Base-by-base conservation (phyloP, 768 basidiomycete species). In the Hypholoma sublateritium region DNA sequence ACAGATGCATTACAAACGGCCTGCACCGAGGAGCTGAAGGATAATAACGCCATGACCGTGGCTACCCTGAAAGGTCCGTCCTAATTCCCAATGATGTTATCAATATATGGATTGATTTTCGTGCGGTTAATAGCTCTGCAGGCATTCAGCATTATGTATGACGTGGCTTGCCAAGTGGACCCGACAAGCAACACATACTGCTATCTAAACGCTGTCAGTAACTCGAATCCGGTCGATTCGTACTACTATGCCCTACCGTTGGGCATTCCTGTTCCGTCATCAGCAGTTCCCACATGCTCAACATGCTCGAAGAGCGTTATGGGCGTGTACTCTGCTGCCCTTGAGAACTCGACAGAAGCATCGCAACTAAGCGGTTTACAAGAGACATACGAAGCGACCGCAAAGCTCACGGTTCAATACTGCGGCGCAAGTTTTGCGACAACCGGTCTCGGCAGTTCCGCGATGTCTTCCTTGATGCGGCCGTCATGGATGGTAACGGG, bases 241-340 rank as follows among this genome's bases (percentile, higher is more conserved):
- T 91, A 86, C 74, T 82, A 85, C 68, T 94, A 90, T 74, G 70
- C 75, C 35, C 77, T 93, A 11, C 86, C 87, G 3, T 78, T 87
- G 11, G 89, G 86, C 12, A 71, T 76, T 21, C 54, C 63, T 11
- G 72, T 91, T 1, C 85, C 86, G 5, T 74, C 77, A 55, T 70
- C 71, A 19, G 75, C 80, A 14, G 69, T 63, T 16, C 80, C 79
- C 16, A 77, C 82, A 14, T 93, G 91, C 67, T 86, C 83, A 2
- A 56, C 77, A 4, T 93, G 91, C 69, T 82, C 82, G 19, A 79
- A 82, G 68, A 77, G 69, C 59, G 58, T 90, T 9, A 79, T 93
- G 80, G 68, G 65, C 16, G 62, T 76, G 35, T 92, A 87, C 65
- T 76, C 75, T 7, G 55, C 66, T 4, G 80, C 81, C 6, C 67